Base-by-base conservation (phyloP, 1,284 basidiomycete genomes). In the Moniliophthora roreri region DNA sequence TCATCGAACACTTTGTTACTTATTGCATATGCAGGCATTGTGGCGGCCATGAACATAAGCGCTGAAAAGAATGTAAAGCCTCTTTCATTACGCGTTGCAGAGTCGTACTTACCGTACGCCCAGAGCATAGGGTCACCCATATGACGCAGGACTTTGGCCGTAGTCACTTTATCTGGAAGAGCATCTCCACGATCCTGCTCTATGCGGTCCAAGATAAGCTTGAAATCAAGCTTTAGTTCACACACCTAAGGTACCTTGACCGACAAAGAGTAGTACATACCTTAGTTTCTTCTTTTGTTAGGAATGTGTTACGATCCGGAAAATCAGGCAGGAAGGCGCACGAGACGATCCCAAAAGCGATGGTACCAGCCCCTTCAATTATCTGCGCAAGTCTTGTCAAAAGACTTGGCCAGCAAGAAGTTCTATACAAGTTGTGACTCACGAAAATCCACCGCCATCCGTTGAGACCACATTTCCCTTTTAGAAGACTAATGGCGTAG, bases 401-500 rank as follows among this genome's bases (percentile, higher is more conserved):
- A 37, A 44, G 20, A 24, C n/a, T 3, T 5, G 10, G 9, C 34
- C 24, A 9, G 16, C 35, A 16, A 2, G 15, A 35, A 18, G 20
- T 28, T 34, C 40, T 37, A 21, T 18, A 26, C 24, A 21, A 24
- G n/a, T n/a, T n/a, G n/a, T n/a, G n/a, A 58, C 69, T 58, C 57
- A 76, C 76, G 51, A 77, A 77, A 53, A 77, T 76, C 73, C 75
- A 77, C 44, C 67, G 63, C 74, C 75, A 77, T 21, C 75, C 76
- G 24, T 68, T 68, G 32, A 76, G 66, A n/a, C 67, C 64, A 16
- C 63, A 57, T 58, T 62, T 69, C 4, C 73, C 72, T 51, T 71
- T 59, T 7, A 78, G 64, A n/a, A 70, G 62, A 55, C 68, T 72
- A 11, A 58, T 26, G 7, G 35, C 50, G 32, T 56, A 58, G 9